These are phyloP conservation scores for Penicillium sp. DNA, from an alignment of 2,329 filamentous ascomycete genomes.

Conservation along the genomic window DNA sequence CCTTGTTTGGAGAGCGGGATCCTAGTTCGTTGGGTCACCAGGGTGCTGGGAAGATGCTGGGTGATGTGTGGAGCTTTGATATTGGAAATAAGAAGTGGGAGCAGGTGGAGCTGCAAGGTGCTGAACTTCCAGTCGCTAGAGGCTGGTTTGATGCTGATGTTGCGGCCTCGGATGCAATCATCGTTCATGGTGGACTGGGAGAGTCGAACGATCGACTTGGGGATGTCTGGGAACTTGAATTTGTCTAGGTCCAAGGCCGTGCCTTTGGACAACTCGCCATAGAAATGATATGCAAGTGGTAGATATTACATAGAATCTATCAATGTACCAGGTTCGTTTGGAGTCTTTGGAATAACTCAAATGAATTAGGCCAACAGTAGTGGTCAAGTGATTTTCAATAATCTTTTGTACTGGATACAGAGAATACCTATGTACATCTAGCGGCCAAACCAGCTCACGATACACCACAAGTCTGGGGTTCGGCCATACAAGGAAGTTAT, in stretches of 20 bases:
- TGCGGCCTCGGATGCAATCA: slow-evolving; percentile 34
- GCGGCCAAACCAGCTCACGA: no score
- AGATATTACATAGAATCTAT: no score
- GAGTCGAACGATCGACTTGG: slow-evolving; percentile 55
- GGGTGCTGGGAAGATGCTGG: slow-evolving; percentile 59
- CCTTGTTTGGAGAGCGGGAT: slow-evolving; percentile 57
- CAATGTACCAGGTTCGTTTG: no score
- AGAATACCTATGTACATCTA: no score
- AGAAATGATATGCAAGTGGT: no score
- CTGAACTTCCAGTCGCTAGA: slow-evolving; percentile 41
- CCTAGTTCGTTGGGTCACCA: slow-evolving; percentile 56
- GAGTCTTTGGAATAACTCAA: no score
- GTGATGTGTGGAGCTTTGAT: slow-evolving; percentile 54
- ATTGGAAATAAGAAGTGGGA: slow-evolving; percentile 37
- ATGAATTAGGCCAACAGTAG: no score
- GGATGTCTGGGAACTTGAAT: slow-evolving; percentile 47
- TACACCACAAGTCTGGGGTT: no score
- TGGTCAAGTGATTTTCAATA: no score
- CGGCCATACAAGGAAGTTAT: no score
- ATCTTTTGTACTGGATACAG: no score
- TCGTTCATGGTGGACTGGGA: slow-evolving; percentile 55
- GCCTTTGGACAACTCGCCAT: not conserved
- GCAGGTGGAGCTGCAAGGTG: slow-evolving; percentile 27
- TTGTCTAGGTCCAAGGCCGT: not conserved
- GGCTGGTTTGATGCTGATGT: slow-evolving; percentile 59